Evolutionary conservation across 352 stramenopile species (phyloP).

Genomic region (Phytophthora cactorum): DNA sequence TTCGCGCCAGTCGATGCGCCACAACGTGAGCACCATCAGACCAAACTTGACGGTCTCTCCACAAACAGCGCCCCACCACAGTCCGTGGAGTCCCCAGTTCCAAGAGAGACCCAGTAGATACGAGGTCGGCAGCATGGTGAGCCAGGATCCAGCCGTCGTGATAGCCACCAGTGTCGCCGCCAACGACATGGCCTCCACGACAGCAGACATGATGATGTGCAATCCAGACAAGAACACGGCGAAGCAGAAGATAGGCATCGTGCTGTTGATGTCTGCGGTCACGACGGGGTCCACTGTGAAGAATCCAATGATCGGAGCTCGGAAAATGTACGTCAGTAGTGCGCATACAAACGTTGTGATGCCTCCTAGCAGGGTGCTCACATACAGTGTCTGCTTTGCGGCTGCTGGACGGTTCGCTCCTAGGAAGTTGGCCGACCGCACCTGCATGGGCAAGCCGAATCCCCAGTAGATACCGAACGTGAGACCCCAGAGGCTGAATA

Average conservation of each 20-base stretch:
- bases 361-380: conserved; percentile 72
- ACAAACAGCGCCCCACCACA: conserved; percentile 81
- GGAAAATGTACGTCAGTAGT: conserved; percentile 65
- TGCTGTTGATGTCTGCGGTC: conserved; percentile 55
- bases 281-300: conserved; percentile 75
- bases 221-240: conserved; percentile 78
- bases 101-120: conserved; percentile 68
- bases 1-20: conserved; percentile 74
- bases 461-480: conserved; percentile 87
- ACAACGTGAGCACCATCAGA: conserved; percentile 64
- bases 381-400: conserved; percentile 64
- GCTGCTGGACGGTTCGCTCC: conserved; percentile 68
- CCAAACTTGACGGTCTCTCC: conserved; percentile 79
- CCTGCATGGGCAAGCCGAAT: conserved; percentile 81
- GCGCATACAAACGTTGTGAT: conserved; percentile 59
- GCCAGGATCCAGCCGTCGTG: conserved; percentile 71
- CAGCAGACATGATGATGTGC: conserved; percentile 79
- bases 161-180: conserved; percentile 72
- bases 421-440: conserved; percentile 79
- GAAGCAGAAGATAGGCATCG: conserved; percentile 75
- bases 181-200: conserved; percentile 85
- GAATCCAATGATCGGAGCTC: conserved; percentile 57
- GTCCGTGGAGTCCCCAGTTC: conserved; percentile 52
- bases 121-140: conserved; percentile 72
- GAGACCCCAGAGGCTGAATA: conserved; percentile 86